phyloP scores from a whole-genome alignment of 768 basidiomycete species.

The Dacryopinax primogenitus region DNA sequence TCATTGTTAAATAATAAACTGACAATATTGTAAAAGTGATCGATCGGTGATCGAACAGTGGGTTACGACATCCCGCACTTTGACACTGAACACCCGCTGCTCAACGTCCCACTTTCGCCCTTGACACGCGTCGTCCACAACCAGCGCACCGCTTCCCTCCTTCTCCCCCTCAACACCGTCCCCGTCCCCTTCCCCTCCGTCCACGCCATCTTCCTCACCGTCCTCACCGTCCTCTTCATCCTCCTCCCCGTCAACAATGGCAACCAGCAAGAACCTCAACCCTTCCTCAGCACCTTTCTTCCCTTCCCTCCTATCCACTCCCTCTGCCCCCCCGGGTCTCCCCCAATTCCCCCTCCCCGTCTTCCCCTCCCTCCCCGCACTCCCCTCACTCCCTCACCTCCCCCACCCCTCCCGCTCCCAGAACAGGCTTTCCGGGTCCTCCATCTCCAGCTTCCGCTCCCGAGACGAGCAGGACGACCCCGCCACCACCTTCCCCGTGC shows the following conservation, averaged over 20 bases:
- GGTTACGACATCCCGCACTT: no score
- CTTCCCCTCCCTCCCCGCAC: not conserved
- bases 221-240: not conserved
- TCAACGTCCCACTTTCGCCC: no score
- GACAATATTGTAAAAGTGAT: no score
- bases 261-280: not conserved
- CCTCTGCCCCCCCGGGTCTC: not conserved
- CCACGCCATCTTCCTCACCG: not conserved
- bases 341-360: not conserved
- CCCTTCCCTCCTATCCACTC: not conserved
- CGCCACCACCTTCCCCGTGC: not conserved
- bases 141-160: no score
- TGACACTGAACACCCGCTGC: no score
- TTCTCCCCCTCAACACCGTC: not conserved
- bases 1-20: no score
- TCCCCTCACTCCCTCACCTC: not conserved
- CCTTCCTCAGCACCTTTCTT: conserved; percentile 6
- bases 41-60: no score
- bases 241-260: not conserved
- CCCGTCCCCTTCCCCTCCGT: not conserved
- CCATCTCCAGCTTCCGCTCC: not conserved
- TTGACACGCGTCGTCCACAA: no score
- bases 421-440: not conserved
- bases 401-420: not conserved
- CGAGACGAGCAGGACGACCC: conserved; percentile 1